phyloP scores from a whole-genome alignment of 345 rosid species.

The Citrus glauca region DNA sequence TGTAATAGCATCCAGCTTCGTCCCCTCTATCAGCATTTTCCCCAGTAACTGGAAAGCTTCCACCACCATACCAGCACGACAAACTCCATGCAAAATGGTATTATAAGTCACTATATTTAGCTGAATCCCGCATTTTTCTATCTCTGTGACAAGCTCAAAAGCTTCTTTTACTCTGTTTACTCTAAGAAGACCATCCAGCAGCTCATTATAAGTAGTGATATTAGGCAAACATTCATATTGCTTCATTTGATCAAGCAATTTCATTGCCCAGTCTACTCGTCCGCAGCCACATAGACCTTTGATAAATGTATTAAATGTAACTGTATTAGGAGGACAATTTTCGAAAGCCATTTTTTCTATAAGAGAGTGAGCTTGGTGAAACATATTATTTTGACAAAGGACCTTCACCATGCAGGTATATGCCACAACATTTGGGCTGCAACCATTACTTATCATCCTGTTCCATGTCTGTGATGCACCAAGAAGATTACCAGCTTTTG shows the following conservation, averaged over 20 bases:
- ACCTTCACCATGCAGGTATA: conserved; percentile 82
- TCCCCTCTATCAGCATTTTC: conserved; percentile 55
- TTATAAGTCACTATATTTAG: conserved; percentile 59
- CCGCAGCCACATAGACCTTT: conserved; percentile 63
- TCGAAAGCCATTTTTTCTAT: conserved; percentile 53
- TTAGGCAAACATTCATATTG: conserved; percentile 49
- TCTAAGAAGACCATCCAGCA: conserved; percentile 57
- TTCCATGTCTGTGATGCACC: conserved; percentile 80
- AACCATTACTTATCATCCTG: conserved; percentile 63
- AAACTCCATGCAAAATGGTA: conserved; percentile 59
- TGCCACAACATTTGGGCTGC: conserved; percentile 69
- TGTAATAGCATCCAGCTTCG: conserved; percentile 56
- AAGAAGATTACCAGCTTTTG: conserved; percentile 53
- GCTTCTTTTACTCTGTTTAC: conserved; percentile 43
- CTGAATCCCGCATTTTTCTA: conserved; percentile 39
- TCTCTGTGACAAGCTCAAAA: conserved; percentile 42
- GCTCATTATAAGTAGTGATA: conserved; percentile 62
- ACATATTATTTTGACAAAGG: conserved; percentile 62
- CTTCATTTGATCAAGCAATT: conserved; percentile 51
- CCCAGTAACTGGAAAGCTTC: conserved; percentile 55
- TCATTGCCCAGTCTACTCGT: conserved; percentile 59
- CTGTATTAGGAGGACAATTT: conserved; percentile 56
- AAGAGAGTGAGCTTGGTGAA: conserved; percentile 58
- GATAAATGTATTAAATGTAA: conserved; percentile 66
- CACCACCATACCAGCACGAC: conserved; percentile 41